Conservation (phyloP, 1,284 basidiomycete genomes). For the Abortiporus biennis region DNA sequence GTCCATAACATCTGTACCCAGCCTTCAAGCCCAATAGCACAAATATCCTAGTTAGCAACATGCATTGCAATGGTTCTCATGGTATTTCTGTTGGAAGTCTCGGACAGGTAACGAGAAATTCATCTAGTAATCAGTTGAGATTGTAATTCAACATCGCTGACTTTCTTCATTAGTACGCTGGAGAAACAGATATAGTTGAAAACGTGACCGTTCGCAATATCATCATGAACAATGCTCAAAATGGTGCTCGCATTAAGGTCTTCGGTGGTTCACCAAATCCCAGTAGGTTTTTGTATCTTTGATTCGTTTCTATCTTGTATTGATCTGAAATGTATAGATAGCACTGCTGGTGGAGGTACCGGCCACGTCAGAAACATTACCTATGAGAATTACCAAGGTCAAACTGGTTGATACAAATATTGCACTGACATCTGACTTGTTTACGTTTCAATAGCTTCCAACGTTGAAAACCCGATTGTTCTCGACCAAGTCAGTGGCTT, state of each 20-base stretch:
- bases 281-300: conserved; percentile 18
- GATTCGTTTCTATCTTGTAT: too few species aligned
- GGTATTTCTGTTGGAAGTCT: conserved; percentile 56
- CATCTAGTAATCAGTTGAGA: conserved; percentile 3
- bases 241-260: conserved; percentile 65
- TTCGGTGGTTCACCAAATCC: conserved; percentile 42
- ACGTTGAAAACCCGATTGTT: conserved; percentile 50
- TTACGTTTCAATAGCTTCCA: conserved; percentile 24
- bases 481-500: conserved; percentile 41
- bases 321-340: too few species aligned
- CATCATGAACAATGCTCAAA: conserved; percentile 53
- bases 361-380: conserved; percentile 57
- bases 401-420: too few species aligned
- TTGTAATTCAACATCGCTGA: not conserved
- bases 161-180: conserved; percentile 49
- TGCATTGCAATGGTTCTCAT: conserved; percentile 57
- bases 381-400: conserved; percentile 36
- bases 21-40: conserved; percentile 65
- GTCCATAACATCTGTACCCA: conserved; percentile 4
- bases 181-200: conserved; percentile 59
- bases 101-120: conserved; percentile 19
- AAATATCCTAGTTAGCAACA: conserved; percentile 51
- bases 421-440: too few species aligned
- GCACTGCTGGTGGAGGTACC: conserved; percentile 43
- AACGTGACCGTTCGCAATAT: conserved; percentile 55